Percentiles rank a stretch among this genome's conserved stretches.
Conservation (phyloP, 2,329 filamentous ascomycete genomes). For the Fusarium pininemorale region DNA sequence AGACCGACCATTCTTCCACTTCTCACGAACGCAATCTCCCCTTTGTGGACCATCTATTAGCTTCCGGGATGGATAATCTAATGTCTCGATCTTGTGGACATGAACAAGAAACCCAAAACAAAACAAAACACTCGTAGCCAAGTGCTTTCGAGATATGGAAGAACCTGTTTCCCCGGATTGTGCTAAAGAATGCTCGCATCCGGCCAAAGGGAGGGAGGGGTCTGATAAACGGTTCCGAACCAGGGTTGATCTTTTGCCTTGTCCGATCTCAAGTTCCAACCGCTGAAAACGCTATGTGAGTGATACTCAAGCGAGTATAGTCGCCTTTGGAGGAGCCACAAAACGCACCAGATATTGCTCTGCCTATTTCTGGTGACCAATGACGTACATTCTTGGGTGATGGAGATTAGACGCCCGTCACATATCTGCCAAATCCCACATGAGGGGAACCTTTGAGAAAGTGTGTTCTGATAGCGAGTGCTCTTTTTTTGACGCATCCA, state of each 20-base stretch:
- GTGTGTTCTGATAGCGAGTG: slow-evolving; percentile 1
- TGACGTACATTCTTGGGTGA: slow-evolving; percentile 8
- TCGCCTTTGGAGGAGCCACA: slow-evolving; percentile 11
- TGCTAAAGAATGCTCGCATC: slow-evolving; percentile 15
- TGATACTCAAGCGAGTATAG: slow-evolving; percentile 22
- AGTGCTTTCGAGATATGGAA: background rate
- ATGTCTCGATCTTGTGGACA: background rate
- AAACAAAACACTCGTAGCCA: background rate
- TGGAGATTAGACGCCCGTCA: slow-evolving; percentile 1
- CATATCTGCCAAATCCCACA: background rate
- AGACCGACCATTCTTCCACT: slow-evolving; percentile 2
- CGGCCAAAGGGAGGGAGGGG: background rate
- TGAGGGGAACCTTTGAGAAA: background rate
- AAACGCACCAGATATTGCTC: background rate
- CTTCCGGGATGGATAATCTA: background rate
- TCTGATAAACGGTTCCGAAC: background rate
- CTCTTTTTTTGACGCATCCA: slow-evolving; percentile 12
- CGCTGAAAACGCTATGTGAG: slow-evolving; percentile 2
- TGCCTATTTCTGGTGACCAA: slow-evolving; percentile 18
- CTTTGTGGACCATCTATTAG: background rate
- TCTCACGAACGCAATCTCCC: slow-evolving; percentile 9
- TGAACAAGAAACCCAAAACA: background rate
- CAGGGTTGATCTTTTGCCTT: background rate
- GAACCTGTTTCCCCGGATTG: slow-evolving; percentile 1
- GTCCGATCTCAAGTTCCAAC: background rate